Evolutionary conservation across 2,329 filamentous ascomycete species (phyloP).

Genomic region (Penicillium sp.): DNA sequence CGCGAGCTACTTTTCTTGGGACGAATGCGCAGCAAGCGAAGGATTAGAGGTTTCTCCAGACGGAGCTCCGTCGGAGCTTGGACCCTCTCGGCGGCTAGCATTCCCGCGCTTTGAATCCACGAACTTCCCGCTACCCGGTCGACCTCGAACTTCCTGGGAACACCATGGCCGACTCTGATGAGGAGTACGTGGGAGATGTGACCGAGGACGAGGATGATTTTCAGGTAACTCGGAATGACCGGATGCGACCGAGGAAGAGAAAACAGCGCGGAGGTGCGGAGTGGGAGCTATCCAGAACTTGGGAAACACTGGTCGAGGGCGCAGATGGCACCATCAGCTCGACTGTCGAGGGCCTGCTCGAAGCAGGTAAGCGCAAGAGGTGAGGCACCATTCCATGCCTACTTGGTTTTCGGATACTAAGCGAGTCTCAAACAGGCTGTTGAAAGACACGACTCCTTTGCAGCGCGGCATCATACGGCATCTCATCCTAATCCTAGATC

Average conservation of each 20-base stretch:
- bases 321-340: slow-evolving; percentile 74
- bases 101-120: slow-evolving; percentile 6
- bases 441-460: slow-evolving; percentile 90
- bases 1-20: no score
- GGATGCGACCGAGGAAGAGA: slow-evolving; percentile 34
- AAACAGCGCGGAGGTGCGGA: slow-evolving; percentile 41
- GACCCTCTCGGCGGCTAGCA: slow-evolving; percentile 20
- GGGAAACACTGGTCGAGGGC: slow-evolving; percentile 72
- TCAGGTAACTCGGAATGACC: slow-evolving; percentile 20
- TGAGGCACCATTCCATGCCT: slow-evolving; percentile 28
- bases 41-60: slow-evolving; percentile 1
- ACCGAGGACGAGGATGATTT: slow-evolving; percentile 46
- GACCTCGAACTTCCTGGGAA: slow-evolving; percentile 1
- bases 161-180: slow-evolving; percentile 49
- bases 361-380: slow-evolving; percentile 77
- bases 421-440: slow-evolving; percentile 55
- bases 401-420: no score
- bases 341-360: slow-evolving; percentile 68
- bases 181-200: slow-evolving; percentile 52
- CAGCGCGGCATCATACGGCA: slow-evolving; percentile 98
- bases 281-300: slow-evolving; percentile 51
- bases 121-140: slow-evolving; percentile 3
- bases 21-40: no score
- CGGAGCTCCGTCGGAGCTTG: slow-evolving; percentile 35
- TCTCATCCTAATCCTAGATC: slow-evolving; percentile 82